Conservation (phyloP, 2,329 filamentous ascomycete species). For the Huntiella abstrusa region DNA sequence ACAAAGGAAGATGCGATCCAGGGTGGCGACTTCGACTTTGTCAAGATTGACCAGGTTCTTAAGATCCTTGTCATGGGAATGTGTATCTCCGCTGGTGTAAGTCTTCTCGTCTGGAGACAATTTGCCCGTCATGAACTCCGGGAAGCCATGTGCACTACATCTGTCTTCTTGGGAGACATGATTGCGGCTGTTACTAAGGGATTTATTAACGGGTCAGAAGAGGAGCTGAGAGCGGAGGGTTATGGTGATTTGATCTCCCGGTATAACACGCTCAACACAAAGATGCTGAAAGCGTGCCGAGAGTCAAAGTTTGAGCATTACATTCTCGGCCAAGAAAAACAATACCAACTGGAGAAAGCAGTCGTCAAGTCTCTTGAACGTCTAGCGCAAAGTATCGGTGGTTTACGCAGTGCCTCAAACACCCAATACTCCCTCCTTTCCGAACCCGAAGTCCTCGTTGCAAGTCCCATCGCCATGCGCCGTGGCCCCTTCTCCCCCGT, state of each 20-base stretch:
- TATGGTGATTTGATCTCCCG: slow-evolving; percentile 25
- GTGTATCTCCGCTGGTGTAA: slow-evolving; percentile 50
- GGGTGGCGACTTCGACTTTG: slow-evolving; percentile 59
- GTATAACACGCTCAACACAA: slow-evolving; percentile 18
- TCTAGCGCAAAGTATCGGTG: slow-evolving; percentile 75
- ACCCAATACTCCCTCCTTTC: slow-evolving; percentile 75
- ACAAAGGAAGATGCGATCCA: slow-evolving; percentile 86
- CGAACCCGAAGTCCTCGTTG: slow-evolving; percentile 22
- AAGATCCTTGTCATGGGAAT: slow-evolving; percentile 74
- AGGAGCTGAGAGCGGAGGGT: slow-evolving; percentile 48
- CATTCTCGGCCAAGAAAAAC: slow-evolving; percentile 55
- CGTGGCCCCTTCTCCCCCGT: slow-evolving; percentile 6
- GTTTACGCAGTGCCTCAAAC: slow-evolving; percentile 69
- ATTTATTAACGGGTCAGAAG: slow-evolving; percentile 67
- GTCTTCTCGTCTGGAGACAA: slow-evolving; percentile 57
- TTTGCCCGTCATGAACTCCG: slow-evolving; percentile 59
- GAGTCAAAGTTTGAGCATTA: slow-evolving; percentile 88
- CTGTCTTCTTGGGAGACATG: slow-evolving; percentile 61
- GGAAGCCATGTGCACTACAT: slow-evolving; percentile 44
- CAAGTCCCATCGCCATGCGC: neutral
- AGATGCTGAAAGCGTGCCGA: slow-evolving; percentile 56
- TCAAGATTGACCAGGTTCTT: slow-evolving; percentile 63
- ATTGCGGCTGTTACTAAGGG: slow-evolving; percentile 62
- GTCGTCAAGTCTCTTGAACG: slow-evolving; percentile 72
- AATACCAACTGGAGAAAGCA: slow-evolving; percentile 61